Evolutionary conservation across 441 rosid species (phyloP).

Genomic region (Pelargonium fulgidum): DNA sequence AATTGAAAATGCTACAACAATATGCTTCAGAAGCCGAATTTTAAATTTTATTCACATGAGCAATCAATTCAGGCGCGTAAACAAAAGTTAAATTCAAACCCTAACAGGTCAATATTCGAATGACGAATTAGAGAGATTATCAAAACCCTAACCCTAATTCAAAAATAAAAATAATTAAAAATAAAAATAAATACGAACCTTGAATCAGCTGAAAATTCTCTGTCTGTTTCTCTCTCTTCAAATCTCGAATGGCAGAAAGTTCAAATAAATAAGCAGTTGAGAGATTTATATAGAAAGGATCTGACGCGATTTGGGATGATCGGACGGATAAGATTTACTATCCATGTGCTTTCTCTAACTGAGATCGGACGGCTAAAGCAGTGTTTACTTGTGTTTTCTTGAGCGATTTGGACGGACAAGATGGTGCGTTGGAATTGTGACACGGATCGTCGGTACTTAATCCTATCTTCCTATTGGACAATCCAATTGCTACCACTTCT

Average conservation of each 20-base stretch:
- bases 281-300: background rate
- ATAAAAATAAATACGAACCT: background rate
- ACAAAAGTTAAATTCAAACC: too few relatives aligned
- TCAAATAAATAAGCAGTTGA: background rate
- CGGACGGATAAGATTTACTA: constrained; percentile 5
- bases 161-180: too few relatives aligned
- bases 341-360: background rate
- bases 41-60: too few relatives aligned
- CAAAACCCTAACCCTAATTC: too few relatives aligned
- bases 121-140: too few relatives aligned
- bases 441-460: background rate
- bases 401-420: background rate
- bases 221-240: background rate
- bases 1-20: too few relatives aligned
- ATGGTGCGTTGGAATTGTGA: constrained; percentile 1
- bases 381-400: constrained; percentile 1
- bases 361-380: background rate
- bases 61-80: too few relatives aligned
- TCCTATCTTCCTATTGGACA: too few relatives aligned
- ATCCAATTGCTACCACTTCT: too few relatives aligned
- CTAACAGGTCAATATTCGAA: too few relatives aligned
- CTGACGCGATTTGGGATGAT: background rate
- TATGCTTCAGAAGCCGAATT: too few relatives aligned
- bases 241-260: background rate
- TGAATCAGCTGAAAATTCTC: background rate